These are phyloP conservation scores for Amanita rubescens DNA, from an alignment of 768 basidiomycete genomes.

Conservation along the genomic window DNA sequence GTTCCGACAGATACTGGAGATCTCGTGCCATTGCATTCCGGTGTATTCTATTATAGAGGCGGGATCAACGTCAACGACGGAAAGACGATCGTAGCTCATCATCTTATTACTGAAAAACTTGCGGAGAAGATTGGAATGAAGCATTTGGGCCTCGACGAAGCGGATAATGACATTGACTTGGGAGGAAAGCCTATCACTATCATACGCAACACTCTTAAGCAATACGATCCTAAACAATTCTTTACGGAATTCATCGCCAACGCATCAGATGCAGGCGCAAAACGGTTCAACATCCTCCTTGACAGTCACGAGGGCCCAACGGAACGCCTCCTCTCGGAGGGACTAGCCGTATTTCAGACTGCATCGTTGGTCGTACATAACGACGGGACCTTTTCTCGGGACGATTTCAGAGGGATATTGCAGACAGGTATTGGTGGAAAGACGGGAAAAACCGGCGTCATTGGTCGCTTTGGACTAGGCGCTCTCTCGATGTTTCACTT, in stretches of 20 bases:
- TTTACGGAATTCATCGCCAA: conserved; percentile 48
- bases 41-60: conserved; percentile 38
- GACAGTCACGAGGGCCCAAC: conserved; percentile 20
- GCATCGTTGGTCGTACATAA: conserved; percentile 39
- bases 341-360: conserved; percentile 27
- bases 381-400: conserved; percentile 28
- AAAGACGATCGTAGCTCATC: conserved; percentile 21
- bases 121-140: conserved; percentile 23
- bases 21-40: conserved; percentile 21
- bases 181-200: conserved; percentile 34
- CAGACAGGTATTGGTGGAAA: conserved; percentile 41
- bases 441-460: conserved; percentile 25
- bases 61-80: conserved; percentile 13
- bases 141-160: conserved; percentile 28
- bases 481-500: conserved; percentile 47
- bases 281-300: conserved; percentile 31
- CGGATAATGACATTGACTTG: conserved; percentile 29
- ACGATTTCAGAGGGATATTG: conserved; percentile 41
- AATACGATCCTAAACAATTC: conserved; percentile 37
- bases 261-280: conserved; percentile 42
- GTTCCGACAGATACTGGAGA: conserved; percentile 24
- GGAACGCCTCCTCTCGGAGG: conserved; percentile 22
- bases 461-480: conserved; percentile 47
- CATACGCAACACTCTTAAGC: conserved; percentile 32
- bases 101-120: conserved; percentile 23